A percentile compares a stretch with the other conserved stretches of the same genome.
phyloP scores from a whole-genome alignment of 2,329 filamentous ascomycete species.

The Metarhizium rileyi region DNA sequence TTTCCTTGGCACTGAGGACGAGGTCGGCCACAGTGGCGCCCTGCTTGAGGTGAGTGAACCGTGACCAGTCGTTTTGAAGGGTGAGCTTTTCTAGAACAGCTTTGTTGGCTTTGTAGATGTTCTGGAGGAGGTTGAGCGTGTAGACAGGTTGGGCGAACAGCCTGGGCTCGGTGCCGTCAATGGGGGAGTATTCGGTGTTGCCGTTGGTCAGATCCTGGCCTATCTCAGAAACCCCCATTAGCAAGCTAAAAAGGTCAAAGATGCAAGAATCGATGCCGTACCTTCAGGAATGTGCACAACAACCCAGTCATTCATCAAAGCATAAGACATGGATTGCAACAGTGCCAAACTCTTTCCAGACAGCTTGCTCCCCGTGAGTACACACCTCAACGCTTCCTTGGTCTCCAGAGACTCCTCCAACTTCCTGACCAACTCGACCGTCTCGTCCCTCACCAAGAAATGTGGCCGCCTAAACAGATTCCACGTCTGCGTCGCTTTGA shows the following conservation, averaged over 20 bases:
- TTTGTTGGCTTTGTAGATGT: conserved; percentile 64
- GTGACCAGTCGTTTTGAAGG: conserved; percentile 34
- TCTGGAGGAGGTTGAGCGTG: conserved; percentile 62
- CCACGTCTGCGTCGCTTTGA: conserved; percentile 87
- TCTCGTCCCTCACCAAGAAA: conserved; percentile 68
- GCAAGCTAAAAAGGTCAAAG: not conserved
- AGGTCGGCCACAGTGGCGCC: conserved; percentile 59
- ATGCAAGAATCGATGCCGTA: conserved; percentile 30
- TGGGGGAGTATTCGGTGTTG: conserved; percentile 68
- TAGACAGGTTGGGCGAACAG: conserved; percentile 74
- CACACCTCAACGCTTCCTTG: conserved; percentile 49
- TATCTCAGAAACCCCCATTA: conserved; percentile 5
- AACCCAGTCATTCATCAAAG: conserved; percentile 74
- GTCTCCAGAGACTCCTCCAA: conserved; percentile 45
- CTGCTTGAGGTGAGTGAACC: conserved; percentile 35
- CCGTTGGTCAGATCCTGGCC: conserved; percentile 75
- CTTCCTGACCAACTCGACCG: conserved; percentile 56
- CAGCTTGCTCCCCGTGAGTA: conserved; percentile 63
- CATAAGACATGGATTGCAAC: conserved; percentile 75
- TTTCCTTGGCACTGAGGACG: conserved; percentile 60
- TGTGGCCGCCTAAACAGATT: conserved; percentile 74
- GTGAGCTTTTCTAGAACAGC: conserved; percentile 46
- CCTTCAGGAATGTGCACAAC: conserved; percentile 86
- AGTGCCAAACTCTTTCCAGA: conserved; percentile 82
- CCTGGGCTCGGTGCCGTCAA: conserved; percentile 46